Conservation (phyloP, 495 filamentous ascomycete species). For the Penicillium antarcticum region DNA sequence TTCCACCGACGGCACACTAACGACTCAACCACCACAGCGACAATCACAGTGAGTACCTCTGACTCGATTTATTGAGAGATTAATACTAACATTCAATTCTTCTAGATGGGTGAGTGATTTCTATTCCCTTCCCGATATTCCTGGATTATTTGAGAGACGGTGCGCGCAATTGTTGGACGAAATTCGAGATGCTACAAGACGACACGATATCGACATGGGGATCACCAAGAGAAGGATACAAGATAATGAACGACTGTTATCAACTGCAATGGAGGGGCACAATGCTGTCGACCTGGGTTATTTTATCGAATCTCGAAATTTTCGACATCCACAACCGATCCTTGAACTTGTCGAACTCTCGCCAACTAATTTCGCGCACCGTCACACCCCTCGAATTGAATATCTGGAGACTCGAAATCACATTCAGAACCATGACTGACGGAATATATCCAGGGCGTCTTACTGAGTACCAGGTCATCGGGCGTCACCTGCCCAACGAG, state of each 20-base stretch:
- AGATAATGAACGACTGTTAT: neutral
- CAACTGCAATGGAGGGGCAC: conserved; percentile 2
- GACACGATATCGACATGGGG: conserved; percentile 4
- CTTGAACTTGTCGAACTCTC: conserved; percentile 2
- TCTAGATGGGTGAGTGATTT: conserved; percentile 54
- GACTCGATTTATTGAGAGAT: conserved; percentile 7
- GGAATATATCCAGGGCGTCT: conserved; percentile 74
- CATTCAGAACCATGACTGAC: conserved; percentile 30
- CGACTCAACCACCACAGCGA: conserved; percentile 52
- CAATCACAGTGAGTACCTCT: conserved; percentile 51
- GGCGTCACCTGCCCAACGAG: conserved; percentile 96
- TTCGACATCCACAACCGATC: conserved; percentile 9
- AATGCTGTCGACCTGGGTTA: conserved; percentile 2
- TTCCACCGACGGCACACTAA: conserved; percentile 40
- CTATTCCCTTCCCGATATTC: conserved; percentile 25
- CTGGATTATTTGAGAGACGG: conserved; percentile 26
- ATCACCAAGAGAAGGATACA: neutral
- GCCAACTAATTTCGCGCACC: conserved; percentile 18
- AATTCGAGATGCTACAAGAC: conserved; percentile 13
- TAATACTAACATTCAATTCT: conserved; percentile 32
- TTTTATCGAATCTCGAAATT: conserved; percentile 18
- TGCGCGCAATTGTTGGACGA: conserved; percentile 24
- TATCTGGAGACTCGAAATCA: conserved; percentile 1
- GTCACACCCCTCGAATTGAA: conserved; percentile 16
- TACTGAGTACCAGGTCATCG: conserved; percentile 99